These are phyloP conservation scores for Lanmaoa rubissima DNA, from an alignment of 768 basidiomycete genomes.

Conservation along the genomic window DNA sequence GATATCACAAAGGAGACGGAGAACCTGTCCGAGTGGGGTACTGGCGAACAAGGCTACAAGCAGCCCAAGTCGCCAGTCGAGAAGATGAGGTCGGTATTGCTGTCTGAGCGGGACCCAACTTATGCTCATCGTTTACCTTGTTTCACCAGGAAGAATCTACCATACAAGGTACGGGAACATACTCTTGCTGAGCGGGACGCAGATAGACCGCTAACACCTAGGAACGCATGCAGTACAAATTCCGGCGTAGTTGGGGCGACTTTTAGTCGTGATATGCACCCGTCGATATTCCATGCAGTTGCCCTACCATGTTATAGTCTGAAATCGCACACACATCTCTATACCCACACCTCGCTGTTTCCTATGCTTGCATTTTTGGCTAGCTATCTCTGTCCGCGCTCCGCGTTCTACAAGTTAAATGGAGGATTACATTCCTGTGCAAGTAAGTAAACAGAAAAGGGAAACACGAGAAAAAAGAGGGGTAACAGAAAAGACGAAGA, in stretches of 20 bases:
- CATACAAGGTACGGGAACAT: conserved; percentile 71
- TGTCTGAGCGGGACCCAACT: neutral
- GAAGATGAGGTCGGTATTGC: conserved; percentile 59
- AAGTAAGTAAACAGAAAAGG: neutral
- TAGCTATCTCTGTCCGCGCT: neutral
- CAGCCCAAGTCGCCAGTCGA: conserved; percentile 72
- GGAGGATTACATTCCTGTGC: conserved; percentile 4
- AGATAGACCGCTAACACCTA: conserved; percentile 46
- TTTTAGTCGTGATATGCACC: conserved; percentile 45
- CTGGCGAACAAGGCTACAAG: conserved; percentile 67
- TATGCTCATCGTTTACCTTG: conserved; percentile 4
- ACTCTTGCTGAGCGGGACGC: conserved; percentile 8
- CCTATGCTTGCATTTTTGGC: conserved; percentile 2
- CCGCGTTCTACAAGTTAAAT: neutral
- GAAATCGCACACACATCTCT: conserved; percentile 25
- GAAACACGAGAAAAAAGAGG: neutral
- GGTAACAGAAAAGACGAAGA: neutral
- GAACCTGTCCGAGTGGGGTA: conserved; percentile 66
- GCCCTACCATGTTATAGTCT: conserved; percentile 1
- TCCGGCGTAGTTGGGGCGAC: conserved; percentile 85
- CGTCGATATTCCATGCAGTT: conserved; percentile 9
- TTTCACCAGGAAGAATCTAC: conserved; percentile 62
- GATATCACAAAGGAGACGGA: conserved; percentile 52
- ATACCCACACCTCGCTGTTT: conserved; percentile 19
- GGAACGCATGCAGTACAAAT: conserved; percentile 82